A percentile compares a stretch with the other conserved stretches of the same genome.
Evolutionary conservation across 2,329 filamentous ascomycete genomes (phyloP).

Genomic region (Colletotrichum viniferum): DNA sequence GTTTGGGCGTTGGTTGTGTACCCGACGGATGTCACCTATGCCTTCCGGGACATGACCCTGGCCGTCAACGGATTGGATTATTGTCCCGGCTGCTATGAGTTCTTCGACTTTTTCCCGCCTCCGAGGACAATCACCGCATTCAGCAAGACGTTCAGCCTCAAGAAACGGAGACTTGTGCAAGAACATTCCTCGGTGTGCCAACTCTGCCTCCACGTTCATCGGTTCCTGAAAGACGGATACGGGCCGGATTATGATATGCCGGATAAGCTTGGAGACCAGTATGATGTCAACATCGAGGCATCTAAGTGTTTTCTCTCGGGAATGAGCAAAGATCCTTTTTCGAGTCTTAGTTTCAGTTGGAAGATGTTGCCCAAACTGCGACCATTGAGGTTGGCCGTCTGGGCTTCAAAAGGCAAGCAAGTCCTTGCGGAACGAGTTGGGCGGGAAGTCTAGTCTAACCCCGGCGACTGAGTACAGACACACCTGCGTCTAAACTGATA

Average conservation of each 20-base stretch:
- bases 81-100: not conserved
- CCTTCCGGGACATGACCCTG: not conserved
- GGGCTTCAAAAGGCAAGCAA: too few species aligned
- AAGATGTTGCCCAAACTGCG: too few species aligned
- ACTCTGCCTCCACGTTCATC: not conserved
- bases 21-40: not conserved
- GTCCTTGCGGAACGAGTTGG: too few species aligned
- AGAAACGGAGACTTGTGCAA: not conserved
- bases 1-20: not conserved
- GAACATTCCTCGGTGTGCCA: fast-evolving
- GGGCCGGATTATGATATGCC: not conserved
- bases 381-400: too few species aligned
- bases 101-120: not conserved
- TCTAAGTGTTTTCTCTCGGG: too few species aligned
- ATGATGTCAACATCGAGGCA: too few species aligned
- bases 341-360: too few species aligned
- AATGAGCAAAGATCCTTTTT: too few species aligned
- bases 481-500: too few species aligned
- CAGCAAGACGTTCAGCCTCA: not conserved
- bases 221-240: not conserved
- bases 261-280: not conserved
- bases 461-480: too few species aligned
- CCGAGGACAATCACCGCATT: not conserved
- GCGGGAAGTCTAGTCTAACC: too few species aligned
- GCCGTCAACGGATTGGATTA: not conserved